Evolutionary conservation across 2,329 filamentous ascomycete species (phyloP), one percentile per base, ranked within the genome.

Genomic region (Claviceps fusiformis): DNA sequence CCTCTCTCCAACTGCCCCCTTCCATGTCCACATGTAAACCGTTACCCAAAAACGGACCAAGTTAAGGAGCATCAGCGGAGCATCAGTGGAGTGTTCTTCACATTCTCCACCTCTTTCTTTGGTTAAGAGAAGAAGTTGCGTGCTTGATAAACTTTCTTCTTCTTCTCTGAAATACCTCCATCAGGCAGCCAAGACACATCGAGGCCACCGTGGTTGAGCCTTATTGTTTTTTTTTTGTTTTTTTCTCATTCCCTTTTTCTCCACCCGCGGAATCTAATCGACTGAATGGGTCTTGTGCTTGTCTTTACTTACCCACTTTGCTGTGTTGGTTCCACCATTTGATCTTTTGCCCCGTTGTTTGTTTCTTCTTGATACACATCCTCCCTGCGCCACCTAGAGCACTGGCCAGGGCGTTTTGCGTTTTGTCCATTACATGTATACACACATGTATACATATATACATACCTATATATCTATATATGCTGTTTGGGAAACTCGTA

Each of bases 141-240:
- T 48, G 35, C 37, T 55, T 52, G 19, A 52, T 37, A 15, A n/a
- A n/a, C n/a, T n/a, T n/a, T n/a, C n/a, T 17, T 48, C 48, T 31
- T 49, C 6, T 44, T 54, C 35, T 37, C 35, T 37, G 43, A 24
- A 47, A 8, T 47, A 15, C 27, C 54, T 39, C 8, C 15, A 56
- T 56, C 17, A 49, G 47, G 55, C 39, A 55, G 53, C 53, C 55
- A 56, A 56, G 57, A 35, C 50, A 53, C 49, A 47, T 46, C 7
- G 17, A 24, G 19, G 29, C 11, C 41, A 6, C 13, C 10, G 41
- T 19, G 50, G 7, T 37, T 52, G 29, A 15, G 35, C 35, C 6
- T 9, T 37, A 8, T 37, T 9, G 6, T 10, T 10, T 37, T 37
- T 11, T 33, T 8, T 8, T 33, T 33, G 4, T 33, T 33, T 33